phyloP scores from a whole-genome alignment of 805 yeast species.

The Metschnikowia kofuensis region DNA sequence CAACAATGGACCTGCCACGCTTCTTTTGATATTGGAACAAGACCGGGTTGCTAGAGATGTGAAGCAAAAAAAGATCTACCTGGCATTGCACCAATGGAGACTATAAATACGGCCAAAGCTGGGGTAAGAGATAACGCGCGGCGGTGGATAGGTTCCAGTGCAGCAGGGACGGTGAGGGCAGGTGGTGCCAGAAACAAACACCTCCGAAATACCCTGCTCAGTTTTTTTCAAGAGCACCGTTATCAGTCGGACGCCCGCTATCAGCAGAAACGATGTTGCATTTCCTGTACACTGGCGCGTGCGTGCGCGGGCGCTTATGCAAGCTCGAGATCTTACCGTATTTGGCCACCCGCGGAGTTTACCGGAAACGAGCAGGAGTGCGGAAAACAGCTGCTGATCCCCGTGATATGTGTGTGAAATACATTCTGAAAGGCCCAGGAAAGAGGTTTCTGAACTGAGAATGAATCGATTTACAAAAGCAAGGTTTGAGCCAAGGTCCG shows the following conservation, averaged over 20 bases:
- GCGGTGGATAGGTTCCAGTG: conserved; percentile 4
- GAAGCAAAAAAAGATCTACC: not conserved
- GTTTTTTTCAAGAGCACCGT: not conserved
- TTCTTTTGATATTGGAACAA: too few species aligned
- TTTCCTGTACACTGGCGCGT: conserved; percentile 1
- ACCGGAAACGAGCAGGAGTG: not conserved
- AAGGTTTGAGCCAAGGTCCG: too few species aligned
- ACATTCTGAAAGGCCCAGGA: not conserved
- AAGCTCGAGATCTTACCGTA: not conserved
- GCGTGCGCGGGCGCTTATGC: not conserved
- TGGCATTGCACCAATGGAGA: not conserved
- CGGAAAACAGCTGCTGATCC: not conserved
- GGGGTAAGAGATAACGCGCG: conserved; percentile 5
- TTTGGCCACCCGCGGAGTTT: not conserved
- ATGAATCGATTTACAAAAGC: too few species aligned
- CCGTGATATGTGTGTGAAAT: not conserved
- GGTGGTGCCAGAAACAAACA: not conserved
- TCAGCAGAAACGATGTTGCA: conserved; percentile 6
- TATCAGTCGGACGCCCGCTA: not conserved
- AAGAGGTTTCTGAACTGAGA: too few species aligned
- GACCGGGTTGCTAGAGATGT: not conserved
- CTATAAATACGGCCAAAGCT: not conserved
- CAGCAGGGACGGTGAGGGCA: not conserved
- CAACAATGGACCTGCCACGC: too few species aligned
- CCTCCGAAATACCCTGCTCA: not conserved